phyloP scores from a whole-genome alignment of 345 rosid species.

The Hibiscus mutabilis region DNA sequence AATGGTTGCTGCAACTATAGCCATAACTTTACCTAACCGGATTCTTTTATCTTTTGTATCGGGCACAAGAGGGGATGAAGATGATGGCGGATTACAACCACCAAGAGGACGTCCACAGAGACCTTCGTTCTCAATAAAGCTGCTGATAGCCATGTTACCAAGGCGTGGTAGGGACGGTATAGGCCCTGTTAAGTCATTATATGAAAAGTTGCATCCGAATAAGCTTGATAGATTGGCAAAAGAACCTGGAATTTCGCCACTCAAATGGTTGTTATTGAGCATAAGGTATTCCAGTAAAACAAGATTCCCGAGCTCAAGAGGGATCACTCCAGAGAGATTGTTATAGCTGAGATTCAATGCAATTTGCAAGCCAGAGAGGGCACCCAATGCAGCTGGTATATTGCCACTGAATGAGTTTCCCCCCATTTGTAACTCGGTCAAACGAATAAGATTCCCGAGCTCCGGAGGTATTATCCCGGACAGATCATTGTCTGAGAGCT shows the following conservation, averaged over 20 bases:
- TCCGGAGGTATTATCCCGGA: constrained; percentile 46
- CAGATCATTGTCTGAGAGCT: constrained; percentile 69
- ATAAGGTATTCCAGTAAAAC: constrained; percentile 50
- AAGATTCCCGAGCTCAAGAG: constrained; percentile 64
- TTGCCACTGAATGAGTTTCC: constrained; percentile 60
- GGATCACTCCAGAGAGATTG: constrained; percentile 67
- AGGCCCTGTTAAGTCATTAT: constrained; percentile 64
- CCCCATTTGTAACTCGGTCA: constrained; percentile 84
- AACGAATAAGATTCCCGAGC: constrained; percentile 51
- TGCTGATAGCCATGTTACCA: constrained; percentile 33
- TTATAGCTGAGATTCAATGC: constrained; percentile 82
- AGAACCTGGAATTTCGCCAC: constrained; percentile 65
- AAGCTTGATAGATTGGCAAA: constrained; percentile 60
- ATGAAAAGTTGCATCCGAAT: constrained; percentile 74
- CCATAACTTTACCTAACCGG: constrained; percentile 45
- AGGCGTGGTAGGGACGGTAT: constrained; percentile 45
- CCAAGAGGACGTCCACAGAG: constrained; percentile 68
- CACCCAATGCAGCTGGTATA: constrained; percentile 58
- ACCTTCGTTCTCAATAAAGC: constrained; percentile 58
- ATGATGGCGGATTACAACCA: constrained; percentile 34
- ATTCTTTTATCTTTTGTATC: constrained; percentile 16
- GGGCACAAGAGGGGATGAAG: constrained; percentile 25
- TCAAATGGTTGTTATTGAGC: constrained; percentile 71
- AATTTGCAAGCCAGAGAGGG: constrained; percentile 65
- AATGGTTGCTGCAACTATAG: constrained; percentile 54